Base-by-base conservation (phyloP, 2,329 filamentous ascomycete species). In the Clathrospora elynae region DNA sequence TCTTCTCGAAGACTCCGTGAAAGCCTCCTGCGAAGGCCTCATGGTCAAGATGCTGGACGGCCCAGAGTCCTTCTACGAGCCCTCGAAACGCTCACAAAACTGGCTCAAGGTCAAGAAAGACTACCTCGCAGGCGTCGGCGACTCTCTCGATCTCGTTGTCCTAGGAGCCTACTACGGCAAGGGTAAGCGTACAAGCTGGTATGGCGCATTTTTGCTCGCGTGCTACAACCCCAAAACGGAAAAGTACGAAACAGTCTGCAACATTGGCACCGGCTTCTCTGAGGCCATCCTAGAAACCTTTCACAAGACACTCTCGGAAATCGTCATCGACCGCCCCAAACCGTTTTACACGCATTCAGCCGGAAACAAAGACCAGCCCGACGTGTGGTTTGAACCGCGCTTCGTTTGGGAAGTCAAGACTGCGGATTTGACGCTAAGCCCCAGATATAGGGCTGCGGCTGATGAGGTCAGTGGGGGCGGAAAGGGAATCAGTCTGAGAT, bases 31-130 rank as follows among this genome's bases (percentile, higher is more conserved):
- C 65, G 93, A 99, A 75, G 93, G 93, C 8, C 77, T 99, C 38
- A 99, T 99, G 93, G 93, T 99, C 10, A 99, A 99, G 77, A 99
- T 99, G 93, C 75, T 99, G 46, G 92, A 97, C 67, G 93, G 92
- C 1, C 77, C 82, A 5, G 92, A 96, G 71, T 95, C 89, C 57
- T 89, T 88, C 59, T 99, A 99, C 67, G 92, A 97, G 72, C 93
- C 93, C 13, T 95, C 89, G 62, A 96, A 95, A 69, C 86, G 93
- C 53, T 95, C 89, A 72, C 88, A 93, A 46, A 99, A 99, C 66
- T 99, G 93, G 93, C 86, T 99, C 54, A 99, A 99, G 79, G 74
- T 97, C 72, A 99, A 99, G 72, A 99, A 99, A 67, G 93, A 99
- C 66, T 99, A 99, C 68, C 88, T 99, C 42, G 80, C 88, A 5